phyloP scores from a whole-genome alignment of 768 basidiomycete species.

The Tricholoma bakamatsutake region DNA sequence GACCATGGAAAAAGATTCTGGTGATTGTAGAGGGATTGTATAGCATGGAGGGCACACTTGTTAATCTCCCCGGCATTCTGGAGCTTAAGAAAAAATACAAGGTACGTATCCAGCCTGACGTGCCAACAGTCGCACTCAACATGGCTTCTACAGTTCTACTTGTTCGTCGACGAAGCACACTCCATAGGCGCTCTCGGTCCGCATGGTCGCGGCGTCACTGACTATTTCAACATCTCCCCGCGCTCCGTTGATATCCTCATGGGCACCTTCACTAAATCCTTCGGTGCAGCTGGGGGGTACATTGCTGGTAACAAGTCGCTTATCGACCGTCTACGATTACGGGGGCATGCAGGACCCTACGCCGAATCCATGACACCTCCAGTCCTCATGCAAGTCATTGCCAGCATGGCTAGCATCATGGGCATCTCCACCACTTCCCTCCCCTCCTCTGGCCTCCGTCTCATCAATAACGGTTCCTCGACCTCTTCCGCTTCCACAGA shows the following conservation, averaged over 20 bases:
- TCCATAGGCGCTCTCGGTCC: conserved; percentile 95
- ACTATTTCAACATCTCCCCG: conserved; percentile 88
- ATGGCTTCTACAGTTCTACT: conserved; percentile 63
- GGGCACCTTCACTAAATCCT: conserved; percentile 98
- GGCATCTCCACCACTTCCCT: conserved; percentile 51
- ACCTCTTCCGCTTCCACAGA: conserved; percentile 27
- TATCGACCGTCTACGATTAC: conserved; percentile 76
- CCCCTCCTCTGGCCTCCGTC: conserved; percentile 16
- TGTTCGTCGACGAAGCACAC: conserved; percentile 96
- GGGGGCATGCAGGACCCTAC: conserved; percentile 78
- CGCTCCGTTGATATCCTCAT: conserved; percentile 85
- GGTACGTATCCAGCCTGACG: conserved; percentile 39
- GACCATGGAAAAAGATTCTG: conserved; percentile 99
- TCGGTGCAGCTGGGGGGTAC: conserved; percentile 93
- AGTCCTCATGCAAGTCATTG: conserved; percentile 84
- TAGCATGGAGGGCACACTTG: conserved; percentile 97
- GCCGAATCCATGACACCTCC: conserved; percentile 89
- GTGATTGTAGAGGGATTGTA: conserved; percentile 93
- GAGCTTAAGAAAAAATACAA: conserved; percentile 94
- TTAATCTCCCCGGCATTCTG: conserved; percentile 75
- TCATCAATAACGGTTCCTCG: conserved; percentile 16
- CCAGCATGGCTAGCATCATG: conserved; percentile 97
- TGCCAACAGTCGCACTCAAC: not conserved
- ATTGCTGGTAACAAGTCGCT: conserved; percentile 79
- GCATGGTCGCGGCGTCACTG: conserved; percentile 88